These are phyloP conservation scores for Solanum megistacrolobum DNA, from an alignment of 257 asterid genomes.

Conservation along the genomic window DNA sequence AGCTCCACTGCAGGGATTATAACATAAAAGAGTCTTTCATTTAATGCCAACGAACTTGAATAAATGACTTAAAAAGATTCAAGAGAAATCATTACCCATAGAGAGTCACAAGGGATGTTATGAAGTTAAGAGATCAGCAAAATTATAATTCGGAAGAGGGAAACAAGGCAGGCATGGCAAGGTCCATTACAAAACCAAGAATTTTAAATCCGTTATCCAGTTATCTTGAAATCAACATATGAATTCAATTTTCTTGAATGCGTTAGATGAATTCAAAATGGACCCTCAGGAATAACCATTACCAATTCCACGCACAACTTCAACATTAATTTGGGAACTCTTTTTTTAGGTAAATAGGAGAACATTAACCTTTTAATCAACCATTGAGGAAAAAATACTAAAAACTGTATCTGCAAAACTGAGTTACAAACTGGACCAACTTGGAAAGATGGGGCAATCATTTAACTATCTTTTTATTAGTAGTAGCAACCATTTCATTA, in stretches of 20 bases:
- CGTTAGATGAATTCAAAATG: not conserved
- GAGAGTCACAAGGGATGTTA: not conserved
- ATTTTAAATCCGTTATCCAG: not conserved
- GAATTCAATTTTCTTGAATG: not conserved
- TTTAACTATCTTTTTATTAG: not conserved
- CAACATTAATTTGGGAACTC: not conserved
- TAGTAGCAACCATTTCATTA: not conserved
- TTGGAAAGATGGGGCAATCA: not conserved
- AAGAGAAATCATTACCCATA: not conserved
- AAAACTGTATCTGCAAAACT: not conserved
- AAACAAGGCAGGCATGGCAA: not conserved
- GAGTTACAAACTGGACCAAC: not conserved
- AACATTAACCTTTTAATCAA: not conserved
- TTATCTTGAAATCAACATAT: not conserved
- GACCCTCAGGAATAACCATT: not conserved
- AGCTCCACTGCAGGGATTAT: not conserved
- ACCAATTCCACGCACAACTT: not conserved
- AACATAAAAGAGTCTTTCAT: not conserved
- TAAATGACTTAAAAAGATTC: not conserved
- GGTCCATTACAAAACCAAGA: not conserved
- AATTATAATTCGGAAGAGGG: not conserved
- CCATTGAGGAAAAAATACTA: not conserved
- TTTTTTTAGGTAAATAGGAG: not conserved
- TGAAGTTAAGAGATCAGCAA: not conserved
- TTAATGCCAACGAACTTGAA: not conserved